Evolutionary conservation across 202 grass and related monocot species (phyloP), one percentile per base, ranked within the genome.

Genomic region (Carex arenaria): DNA sequence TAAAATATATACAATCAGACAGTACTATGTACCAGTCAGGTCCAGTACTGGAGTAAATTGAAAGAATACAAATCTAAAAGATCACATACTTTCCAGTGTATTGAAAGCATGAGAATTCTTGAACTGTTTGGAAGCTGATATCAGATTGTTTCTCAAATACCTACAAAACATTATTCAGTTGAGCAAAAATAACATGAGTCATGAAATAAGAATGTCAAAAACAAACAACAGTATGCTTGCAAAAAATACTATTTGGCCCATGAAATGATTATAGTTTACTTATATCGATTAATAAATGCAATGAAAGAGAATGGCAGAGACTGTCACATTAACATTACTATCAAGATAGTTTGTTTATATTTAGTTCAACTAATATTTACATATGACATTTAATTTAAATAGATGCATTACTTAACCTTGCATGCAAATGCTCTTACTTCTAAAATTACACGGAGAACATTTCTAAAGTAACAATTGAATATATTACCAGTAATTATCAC

Each of bases 81-180:
- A 3, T 54, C 60, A 40, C 75, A 60, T 90, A 98, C 93, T 84
- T 93, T 92, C 86, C 91, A 89, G 63, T 83, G 86, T 95, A 98
- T 54, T 79, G 23, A 81, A 98, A 95, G 86, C 95, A 98, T 17
- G 57, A 1, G 78, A 89, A 95, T 42, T 95, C 89, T 90, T 95
- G 67, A 83, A 71, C 10, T 62, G 52, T 90, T 32, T 11, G 82
- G 28, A 92, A 68, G 67, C 28, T 42, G 43, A 95, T 45, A 84
- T 88, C 85, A 79, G 57, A 81, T 74, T 89, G 65, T 10, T 92
- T 86, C 71, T 87, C 14, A 79, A 98, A 90, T 61, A 98, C 87
- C 95, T 98, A 83, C 75, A 88, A 76, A 65, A 85, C 60, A n/a
- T 56, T 38, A 73, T 49, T 20, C 22, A 36, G 31, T 31, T 38